Base-by-base conservation (phyloP, 2,329 filamentous ascomycete genomes). In the Aplosporella prunicola region DNA sequence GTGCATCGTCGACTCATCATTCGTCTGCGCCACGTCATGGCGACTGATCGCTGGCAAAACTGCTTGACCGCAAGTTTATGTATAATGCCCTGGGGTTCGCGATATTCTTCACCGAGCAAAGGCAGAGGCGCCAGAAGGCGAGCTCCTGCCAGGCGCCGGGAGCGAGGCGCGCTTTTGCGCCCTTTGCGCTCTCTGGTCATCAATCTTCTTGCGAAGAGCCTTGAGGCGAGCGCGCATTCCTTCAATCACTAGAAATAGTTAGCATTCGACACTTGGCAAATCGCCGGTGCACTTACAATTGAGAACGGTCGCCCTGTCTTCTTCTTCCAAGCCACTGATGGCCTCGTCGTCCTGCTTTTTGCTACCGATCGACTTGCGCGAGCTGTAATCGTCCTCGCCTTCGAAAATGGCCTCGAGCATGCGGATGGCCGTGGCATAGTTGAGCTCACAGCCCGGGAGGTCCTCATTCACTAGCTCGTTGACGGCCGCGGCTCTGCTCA, bases 331-430 rank as follows among this genome's bases (percentile, higher is more conserved):
- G 8, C 70, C 70, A 47, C 69, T 67, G 38, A 72, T 63, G 16
- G 51, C 35, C 20, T 66, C 64, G 14, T 67, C 67, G 62, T 71
- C 62, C 9, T 61, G 52, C 32, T 57, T 55, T 34, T 58, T 62
- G 26, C 51, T 51, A 68, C 71, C 66, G 67, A 51, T 60, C 60
- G 50, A 60, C 57, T 50, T 56, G 47, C 42, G 49, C 8, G 61
- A 61, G 57, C 47, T 63, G 22, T 60, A 54, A 43, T 71, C 65
- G 33, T 78, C 86, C 42, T 93, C 87, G 22, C 34, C 80, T 50
- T 98, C 91, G 40, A 98, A 64, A 3, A 98, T 84, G 11, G 89
- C 91, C 62, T 98, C 89, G 10, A 96, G 72, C 82, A 98, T 91
- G 45, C 84, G 77, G 46, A 96, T 87, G 0, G 91, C 88, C 0